A percentile compares a stretch with the other conserved stretches of the same genome.
phyloP scores from a whole-genome alignment of 2,329 filamentous ascomycete genomes.

The Phaeophleospora eucalypticola region DNA sequence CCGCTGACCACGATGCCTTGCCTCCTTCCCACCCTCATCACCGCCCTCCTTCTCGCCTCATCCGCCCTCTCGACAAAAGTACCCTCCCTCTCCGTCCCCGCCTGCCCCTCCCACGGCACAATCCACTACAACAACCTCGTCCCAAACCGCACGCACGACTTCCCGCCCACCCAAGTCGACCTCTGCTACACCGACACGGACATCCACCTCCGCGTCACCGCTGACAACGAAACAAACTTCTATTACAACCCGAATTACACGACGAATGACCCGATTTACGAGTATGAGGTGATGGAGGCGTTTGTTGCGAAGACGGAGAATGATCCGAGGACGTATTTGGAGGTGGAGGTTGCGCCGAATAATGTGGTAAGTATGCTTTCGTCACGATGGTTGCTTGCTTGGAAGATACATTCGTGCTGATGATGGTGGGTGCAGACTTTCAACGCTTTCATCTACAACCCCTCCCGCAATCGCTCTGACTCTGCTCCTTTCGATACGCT shows the following conservation, averaged over 20 bases:
- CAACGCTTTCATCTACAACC: constrained; percentile 18
- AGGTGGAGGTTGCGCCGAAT: constrained; percentile 16
- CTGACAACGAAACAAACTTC: constrained; percentile 13
- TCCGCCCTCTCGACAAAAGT: constrained; percentile 4
- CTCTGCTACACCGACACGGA: constrained; percentile 11
- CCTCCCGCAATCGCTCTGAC: constrained; percentile 4
- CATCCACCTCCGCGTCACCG: constrained; percentile 10
- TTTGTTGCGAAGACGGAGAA: constrained; percentile 10
- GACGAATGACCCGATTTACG: constrained; percentile 15
- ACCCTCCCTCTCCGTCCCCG: constrained; percentile 11
- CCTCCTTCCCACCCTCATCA: too few relatives aligned
- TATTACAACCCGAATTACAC: constrained; percentile 12
- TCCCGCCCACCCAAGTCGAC: constrained; percentile 14
- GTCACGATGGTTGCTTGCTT: not conserved
- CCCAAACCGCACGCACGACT: constrained; percentile 4
- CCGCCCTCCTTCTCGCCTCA: too few relatives aligned
- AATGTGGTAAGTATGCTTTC: constrained; percentile 6
- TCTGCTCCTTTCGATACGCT: constrained; percentile 11
- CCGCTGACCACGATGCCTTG: too few relatives aligned
- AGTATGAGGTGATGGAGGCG: constrained; percentile 18
- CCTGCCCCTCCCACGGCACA: constrained; percentile 12
- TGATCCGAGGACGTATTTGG: constrained; percentile 13
- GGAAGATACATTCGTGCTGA: not conserved
- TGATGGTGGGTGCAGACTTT: constrained; percentile 2
- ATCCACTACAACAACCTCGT: constrained; percentile 11